phyloP scores from a whole-genome alignment of 75 land plant species.

The Selaginella tamariscina region DNA sequence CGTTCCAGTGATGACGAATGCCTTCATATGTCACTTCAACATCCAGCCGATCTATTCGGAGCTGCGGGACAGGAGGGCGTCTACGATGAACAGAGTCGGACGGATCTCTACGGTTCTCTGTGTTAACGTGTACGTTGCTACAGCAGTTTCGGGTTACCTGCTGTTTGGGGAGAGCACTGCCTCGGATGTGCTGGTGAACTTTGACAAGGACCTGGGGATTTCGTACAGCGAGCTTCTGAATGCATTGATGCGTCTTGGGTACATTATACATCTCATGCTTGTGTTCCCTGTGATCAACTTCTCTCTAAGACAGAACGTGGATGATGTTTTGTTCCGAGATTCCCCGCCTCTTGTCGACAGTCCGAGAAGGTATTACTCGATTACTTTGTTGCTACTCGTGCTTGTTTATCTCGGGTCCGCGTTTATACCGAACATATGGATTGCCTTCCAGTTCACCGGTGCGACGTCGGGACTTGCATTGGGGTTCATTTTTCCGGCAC shows the following conservation, averaged over 20 bases:
- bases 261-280: constrained; percentile 66
- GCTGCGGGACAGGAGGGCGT: constrained; percentile 48
- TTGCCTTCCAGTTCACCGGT: constrained; percentile 93
- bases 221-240: constrained; percentile 49
- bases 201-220: constrained; percentile 76
- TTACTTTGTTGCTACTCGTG: constrained; percentile 41
- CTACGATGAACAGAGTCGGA: constrained; percentile 71
- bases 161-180: constrained; percentile 81
- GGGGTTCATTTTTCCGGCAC: constrained; percentile 81
- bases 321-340: constrained; percentile 39
- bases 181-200: constrained; percentile 77
- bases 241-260: constrained; percentile 65
- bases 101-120: constrained; percentile 64
- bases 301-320: constrained; percentile 70
- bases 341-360: constrained; percentile 35
- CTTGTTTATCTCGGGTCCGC: constrained; percentile 70
- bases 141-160: constrained; percentile 80
- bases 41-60: constrained; percentile 88
- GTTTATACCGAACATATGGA: constrained; percentile 87
- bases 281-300: constrained; percentile 95
- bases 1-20: constrained; percentile 94
- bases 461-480: constrained; percentile 87
- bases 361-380: constrained; percentile 29
- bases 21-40: constrained; percentile 88
- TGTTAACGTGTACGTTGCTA: constrained; percentile 51